A percentile compares a stretch with the other conserved stretches of the same genome.
phyloP scores from a whole-genome alignment of 2,329 filamentous ascomycete genomes.

The Colletotrichum magnum region DNA sequence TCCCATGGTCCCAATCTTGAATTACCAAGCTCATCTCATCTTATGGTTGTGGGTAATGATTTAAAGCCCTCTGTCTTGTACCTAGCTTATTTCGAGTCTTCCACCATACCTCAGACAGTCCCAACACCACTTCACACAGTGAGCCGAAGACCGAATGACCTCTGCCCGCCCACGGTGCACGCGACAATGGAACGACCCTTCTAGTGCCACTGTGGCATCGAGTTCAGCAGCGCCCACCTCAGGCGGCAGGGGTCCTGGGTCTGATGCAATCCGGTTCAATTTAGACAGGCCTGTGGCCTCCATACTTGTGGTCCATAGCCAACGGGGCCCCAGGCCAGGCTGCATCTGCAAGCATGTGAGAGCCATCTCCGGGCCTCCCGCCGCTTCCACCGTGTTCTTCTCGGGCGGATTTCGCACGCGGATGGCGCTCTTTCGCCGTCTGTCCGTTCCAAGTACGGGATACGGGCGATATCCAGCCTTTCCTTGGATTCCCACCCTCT shows the following conservation, averaged over 20 bases:
- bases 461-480: background rate
- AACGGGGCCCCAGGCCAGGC: conserved; percentile 9
- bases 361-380: conserved; percentile 39
- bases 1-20: too few species aligned
- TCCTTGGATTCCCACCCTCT: background rate
- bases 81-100: background rate
- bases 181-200: conserved; percentile 27
- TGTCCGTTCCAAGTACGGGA: conserved; percentile 9
- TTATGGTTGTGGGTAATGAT: background rate
- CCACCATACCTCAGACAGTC: conserved; percentile 9
- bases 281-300: background rate
- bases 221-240: conserved; percentile 11
- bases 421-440: conserved; percentile 7
- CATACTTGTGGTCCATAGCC: too few species aligned
- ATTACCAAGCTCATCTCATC: background rate
- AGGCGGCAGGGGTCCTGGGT: conserved; percentile 22
- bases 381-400: conserved; percentile 36
- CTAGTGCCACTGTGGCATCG: conserved; percentile 22
- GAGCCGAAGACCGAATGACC: conserved; percentile 28
- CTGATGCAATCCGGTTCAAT: conserved; percentile 19
- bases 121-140: conserved; percentile 18
- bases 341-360: conserved; percentile 38
- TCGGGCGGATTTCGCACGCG: conserved; percentile 20
- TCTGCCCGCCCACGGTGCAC: conserved; percentile 28
- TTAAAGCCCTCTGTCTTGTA: background rate